Evolutionary conservation across 2,329 filamentous ascomycete species (phyloP).

Genomic region (Alternaria triticimaculans): DNA sequence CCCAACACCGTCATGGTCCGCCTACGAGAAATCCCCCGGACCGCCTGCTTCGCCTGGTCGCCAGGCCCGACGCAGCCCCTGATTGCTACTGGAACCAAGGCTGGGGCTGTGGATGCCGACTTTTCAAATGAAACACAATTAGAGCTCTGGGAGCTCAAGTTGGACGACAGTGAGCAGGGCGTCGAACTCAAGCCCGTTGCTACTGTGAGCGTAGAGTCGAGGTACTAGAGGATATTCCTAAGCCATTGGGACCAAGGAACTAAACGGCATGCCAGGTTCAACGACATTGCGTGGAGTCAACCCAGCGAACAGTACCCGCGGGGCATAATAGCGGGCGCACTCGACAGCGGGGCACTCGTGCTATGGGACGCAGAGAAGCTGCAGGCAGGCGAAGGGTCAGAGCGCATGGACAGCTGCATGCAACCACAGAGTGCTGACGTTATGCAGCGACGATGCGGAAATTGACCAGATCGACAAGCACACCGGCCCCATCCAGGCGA

Average conservation of each 20-base stretch:
- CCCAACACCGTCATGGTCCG: conserved; percentile 76
- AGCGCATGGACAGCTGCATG: conserved; percentile 50
- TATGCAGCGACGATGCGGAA: conserved; percentile 73
- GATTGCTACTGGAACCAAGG: conserved; percentile 90
- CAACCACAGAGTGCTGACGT: conserved; percentile 46
- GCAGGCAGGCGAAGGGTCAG: conserved; percentile 59
- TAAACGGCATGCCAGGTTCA: conserved; percentile 70
- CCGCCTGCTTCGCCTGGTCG: conserved; percentile 97
- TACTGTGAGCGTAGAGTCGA: conserved; percentile 86
- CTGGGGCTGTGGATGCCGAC: conserved; percentile 93
- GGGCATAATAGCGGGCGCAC: conserved; percentile 91
- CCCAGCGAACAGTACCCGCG: conserved; percentile 77
- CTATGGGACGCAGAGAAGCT: conserved; percentile 88
- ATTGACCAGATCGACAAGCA: conserved; percentile 90
- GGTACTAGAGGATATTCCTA: conserved; percentile 60
- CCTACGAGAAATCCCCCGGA: conserved; percentile 94
- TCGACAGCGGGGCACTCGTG: conserved; percentile 92
- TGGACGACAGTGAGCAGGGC: conserved; percentile 77
- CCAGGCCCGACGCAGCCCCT: conserved; percentile 79
- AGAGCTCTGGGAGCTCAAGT: conserved; percentile 91
- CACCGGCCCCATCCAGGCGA: conserved; percentile 86
- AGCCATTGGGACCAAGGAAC: conserved; percentile 1
- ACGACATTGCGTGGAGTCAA: conserved; percentile 94
- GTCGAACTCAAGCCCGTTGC: conserved; percentile 85
- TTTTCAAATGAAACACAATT: conserved; percentile 97